Evolutionary conservation across 768 basidiomycete genomes (phyloP), one percentile per base, ranked within the genome.

Genomic region (Rhizopogon salebrosus): DNA sequence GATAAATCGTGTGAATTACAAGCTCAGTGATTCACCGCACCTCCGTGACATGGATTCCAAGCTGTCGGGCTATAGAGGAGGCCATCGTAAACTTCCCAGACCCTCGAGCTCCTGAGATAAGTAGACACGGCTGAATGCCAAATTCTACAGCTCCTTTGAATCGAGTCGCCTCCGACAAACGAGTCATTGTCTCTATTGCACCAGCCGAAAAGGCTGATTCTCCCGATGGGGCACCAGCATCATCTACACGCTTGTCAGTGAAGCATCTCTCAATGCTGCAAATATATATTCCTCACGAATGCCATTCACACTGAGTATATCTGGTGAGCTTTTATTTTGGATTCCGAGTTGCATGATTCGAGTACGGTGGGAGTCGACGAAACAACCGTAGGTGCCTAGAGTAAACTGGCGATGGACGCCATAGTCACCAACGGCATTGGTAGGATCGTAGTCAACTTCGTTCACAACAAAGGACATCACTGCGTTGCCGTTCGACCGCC

Each of bases 41-140:
- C 77, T 93, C 89, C 11, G 90, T 74, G 0, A 92, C 53, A 66
- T 93, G 92, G 53, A 94, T 76, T 11, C 92, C 92, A 2, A 92
- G 69, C 4, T 70, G 69, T 42, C 77, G 75, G 6, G 86, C 80
- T 11, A 85, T 80, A 67, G 70, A 73, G 6, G 67, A 65, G 0
- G 84, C 79, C 5, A 79, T 69, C 0, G 85, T 85, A 54, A 80
- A 82, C 71, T 98, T 98, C 2, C 97, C 95, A 1, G 76, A 74
- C 1, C 95, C 94, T 51, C 87, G 74, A 0, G 83, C 74, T 0
- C 95, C 95, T 56, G 86, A 87, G 37, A 98, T 63, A 1, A 97
- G 71, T 7, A 95, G 72, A 0, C 88, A 84, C 8, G 92, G 68
- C 41, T 82, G 79, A 2, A 94, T 71, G 42, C 79, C 74, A 52